Percentiles rank a stretch among this genome's conserved stretches.
phyloP scores from a whole-genome alignment of 1,139 yeast species.

The Casaregolazyma suthepensis region DNA sequence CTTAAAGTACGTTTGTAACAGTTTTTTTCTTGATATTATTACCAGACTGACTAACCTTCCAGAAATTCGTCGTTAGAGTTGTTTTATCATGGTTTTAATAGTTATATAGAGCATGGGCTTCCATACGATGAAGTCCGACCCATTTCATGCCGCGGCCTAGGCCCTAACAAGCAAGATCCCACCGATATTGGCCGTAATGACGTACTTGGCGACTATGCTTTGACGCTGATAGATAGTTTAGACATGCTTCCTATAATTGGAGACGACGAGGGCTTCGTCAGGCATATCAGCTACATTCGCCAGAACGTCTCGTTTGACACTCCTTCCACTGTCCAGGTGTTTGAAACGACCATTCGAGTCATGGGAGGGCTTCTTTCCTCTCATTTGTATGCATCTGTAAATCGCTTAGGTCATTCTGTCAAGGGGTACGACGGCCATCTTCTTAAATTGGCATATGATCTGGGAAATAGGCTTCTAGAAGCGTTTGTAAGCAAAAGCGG shows the following conservation, averaged over 20 bases:
- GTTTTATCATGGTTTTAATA: constrained; percentile 70
- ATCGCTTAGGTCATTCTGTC: constrained; percentile 41
- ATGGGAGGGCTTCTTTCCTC: constrained; percentile 74
- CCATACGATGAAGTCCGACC: constrained; percentile 85
- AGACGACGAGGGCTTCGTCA: constrained; percentile 50
- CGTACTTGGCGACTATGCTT: constrained; percentile 75
- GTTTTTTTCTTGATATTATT: neutral
- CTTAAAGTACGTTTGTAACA: constrained; percentile 1
- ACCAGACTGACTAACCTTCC: neutral
- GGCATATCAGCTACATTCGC: constrained; percentile 45
- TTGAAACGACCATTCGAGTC: constrained; percentile 75
- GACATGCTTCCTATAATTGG: constrained; percentile 74
- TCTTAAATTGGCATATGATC: constrained; percentile 59
- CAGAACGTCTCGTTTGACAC: constrained; percentile 45
- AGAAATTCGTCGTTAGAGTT: constrained; percentile 46
- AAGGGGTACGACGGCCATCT: constrained; percentile 61
- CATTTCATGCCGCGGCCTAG: constrained; percentile 60
- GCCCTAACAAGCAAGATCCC: constrained; percentile 51
- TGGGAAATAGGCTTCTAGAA: constrained; percentile 61
- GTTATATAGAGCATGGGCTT: constrained; percentile 65
- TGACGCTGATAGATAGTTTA: constrained; percentile 70
- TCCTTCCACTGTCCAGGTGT: constrained; percentile 74
- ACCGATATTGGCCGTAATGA: constrained; percentile 65
- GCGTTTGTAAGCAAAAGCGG: constrained; percentile 56
- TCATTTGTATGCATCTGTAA: constrained; percentile 67